Evolutionary conservation across 495 filamentous ascomycete species (phyloP), one percentile per base, ranked within the genome.

Genomic region (Extremus antarcticus): DNA sequence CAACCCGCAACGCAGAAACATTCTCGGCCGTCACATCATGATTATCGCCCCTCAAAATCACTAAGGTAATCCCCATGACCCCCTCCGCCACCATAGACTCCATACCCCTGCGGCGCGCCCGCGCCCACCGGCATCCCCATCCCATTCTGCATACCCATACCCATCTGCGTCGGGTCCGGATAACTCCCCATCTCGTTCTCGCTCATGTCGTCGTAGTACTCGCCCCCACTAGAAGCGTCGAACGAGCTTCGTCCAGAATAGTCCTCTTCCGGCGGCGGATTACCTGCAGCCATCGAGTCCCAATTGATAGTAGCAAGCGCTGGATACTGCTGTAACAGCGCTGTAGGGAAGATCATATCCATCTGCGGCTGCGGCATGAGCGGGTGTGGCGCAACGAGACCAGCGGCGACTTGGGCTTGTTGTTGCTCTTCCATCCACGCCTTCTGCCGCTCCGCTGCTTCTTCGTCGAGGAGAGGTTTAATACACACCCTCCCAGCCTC

Each of bases 401-500:
- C 58, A 4, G 57, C 53, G 17, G 68, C 71, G 57, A 67, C 66
- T 59, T 59, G 69, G 38, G 72, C 69, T 63, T 81, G 78, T 69
- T 77, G 76, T 47, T 80, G 78, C 61, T 86, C 80, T 56, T 88
- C 81, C 57, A 84, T 75, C 68, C 82, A 78, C 15, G 73, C 63
- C 9, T 84, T 75, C 29, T 87, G 80, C 13, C 87, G 76, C 64
- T 95, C 89, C 22, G 58, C 61, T 10, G 62, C 63, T 48, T 96
- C 90, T 67, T 94, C 90, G 50, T 95, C 94, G 9, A 97, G 76
- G 2, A 98, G 74, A 2, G 92, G 89, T 60, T 94, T 95, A 69
- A 98, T 98, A 67, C 92, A 98, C 43, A 95, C 86, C 3, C 92
- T 80, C 10, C 92, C 92, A 1, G 92, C 94, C 71, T 98, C 92